Base-by-base conservation (phyloP, 768 basidiomycete genomes). In the Daedalea quercina region DNA sequence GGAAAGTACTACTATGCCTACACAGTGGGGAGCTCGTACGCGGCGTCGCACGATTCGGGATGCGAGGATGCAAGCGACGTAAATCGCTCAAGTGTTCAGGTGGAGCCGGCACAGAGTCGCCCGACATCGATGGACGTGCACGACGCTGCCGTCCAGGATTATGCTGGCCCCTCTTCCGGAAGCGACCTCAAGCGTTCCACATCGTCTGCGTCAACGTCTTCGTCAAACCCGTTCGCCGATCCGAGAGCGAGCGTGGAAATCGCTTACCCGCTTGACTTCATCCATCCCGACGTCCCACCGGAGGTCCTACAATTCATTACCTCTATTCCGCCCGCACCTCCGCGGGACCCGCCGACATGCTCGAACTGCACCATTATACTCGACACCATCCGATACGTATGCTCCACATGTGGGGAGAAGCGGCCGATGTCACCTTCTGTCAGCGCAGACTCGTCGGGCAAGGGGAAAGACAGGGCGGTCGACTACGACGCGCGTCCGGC, bases 381-480 rank as follows among this genome's bases (percentile, higher is more conserved):
- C 19, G 86, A 91, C 48, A 77, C 81, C n/a, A 82, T 95, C 65
- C 84, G 90, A 44, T 96, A 97, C 66, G 85, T 94, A 13, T 97
- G 94, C 63, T 77, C 85, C 3, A 86, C 84, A 22, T 95, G 94
- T 60, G 92, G 91, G 9, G 87, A 90, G 68, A 90, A 84, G 65
- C 69, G 76, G 44, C 79, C 86, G 9, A 46, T 42, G 7, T 54
- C 54, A 3, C 54, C 54, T 12, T 24, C 26, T 13, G 51, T 28
- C 17, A 54, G 56, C 56, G 47, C 55, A 53, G 51, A 55, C 46
- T 54, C 58, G 50, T 22, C 63, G 47, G 54, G 66, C 42, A 81
- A 82, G 56, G 80, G 79, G 28, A 86, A 81, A 67, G 75, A 72
- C 45, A 75, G 73, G 51, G 73, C 54, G 1, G 51, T 61, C 22